These are phyloP conservation scores for Byssochlamys sp. DNA, from an alignment of 2,329 filamentous ascomycete species.

Conservation along the genomic window DNA sequence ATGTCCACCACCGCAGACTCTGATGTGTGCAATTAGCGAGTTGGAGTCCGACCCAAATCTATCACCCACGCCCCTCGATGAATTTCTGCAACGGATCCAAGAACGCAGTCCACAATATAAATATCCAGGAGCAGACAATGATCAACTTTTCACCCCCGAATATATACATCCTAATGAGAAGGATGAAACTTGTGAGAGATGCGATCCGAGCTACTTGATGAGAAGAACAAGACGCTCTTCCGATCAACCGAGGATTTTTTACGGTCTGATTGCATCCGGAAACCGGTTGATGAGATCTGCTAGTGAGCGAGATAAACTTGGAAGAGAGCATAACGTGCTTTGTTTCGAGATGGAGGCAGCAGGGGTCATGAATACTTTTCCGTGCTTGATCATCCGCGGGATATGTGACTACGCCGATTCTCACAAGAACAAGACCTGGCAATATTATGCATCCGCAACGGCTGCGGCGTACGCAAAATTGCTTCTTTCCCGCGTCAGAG, in stretches of 20 bases:
- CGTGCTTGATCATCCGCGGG: slow-evolving; percentile 30
- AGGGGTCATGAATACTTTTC: slow-evolving; percentile 17
- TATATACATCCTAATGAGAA: too few species aligned
- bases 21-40: too few species aligned
- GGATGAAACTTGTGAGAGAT: too few species aligned
- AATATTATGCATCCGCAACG: slow-evolving; percentile 20
- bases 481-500: not conserved
- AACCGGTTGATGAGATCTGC: slow-evolving; percentile 15
- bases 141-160: too few species aligned
- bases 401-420: slow-evolving; percentile 16
- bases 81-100: too few species aligned
- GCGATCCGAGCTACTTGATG: too few species aligned
- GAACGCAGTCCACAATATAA: too few species aligned
- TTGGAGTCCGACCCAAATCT: too few species aligned
- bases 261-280: slow-evolving; percentile 17
- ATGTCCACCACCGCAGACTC: too few species aligned
- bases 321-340: slow-evolving; percentile 2
- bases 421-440: slow-evolving; percentile 27
- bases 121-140: too few species aligned
- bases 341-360: slow-evolving; percentile 22
- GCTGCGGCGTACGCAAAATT: slow-evolving; percentile 17
- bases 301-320: not conserved
- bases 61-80: too few species aligned
- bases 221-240: too few species aligned
- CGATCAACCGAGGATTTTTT: slow-evolving; percentile 9